Evolutionary conservation across 1,284 basidiomycete species (phyloP), one percentile per base, ranked within the genome.

Genomic region (Sanghuangporus weigelae): DNA sequence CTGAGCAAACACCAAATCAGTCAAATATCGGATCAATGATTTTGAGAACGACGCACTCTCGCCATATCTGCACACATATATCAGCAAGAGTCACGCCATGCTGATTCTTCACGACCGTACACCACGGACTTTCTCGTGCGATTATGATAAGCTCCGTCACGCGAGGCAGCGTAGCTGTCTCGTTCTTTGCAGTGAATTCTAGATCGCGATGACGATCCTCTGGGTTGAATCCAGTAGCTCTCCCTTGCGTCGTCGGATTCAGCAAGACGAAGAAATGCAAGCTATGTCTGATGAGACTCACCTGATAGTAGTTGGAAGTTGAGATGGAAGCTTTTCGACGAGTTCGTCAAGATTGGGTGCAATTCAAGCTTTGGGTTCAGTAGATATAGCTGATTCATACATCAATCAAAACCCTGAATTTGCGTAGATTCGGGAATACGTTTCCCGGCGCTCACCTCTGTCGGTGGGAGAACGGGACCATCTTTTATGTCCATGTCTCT

Each of bases 141-240:
- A 93, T 86, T 67, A 93, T 79, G 67, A 89, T 83, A 64, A 93
- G 75, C 68, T 89, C 84, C 26, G 78, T 76, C n/a, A 92, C 86
- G 51, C 90, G 84, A 1, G 90, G 91, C 31, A 92, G 76, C 1
- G 90, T 92, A 23, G 91, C 90, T 0, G 90, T 89, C 71, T 92
- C 85, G 69, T 90, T 86, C 70, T 87, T 89, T 46, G 79, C 78
- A 0, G 78, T 79, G 69, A 92, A 88, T 2, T 81, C 79, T 14
- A 86, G 74, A 65, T 89, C 86, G 8, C 82, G 80, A 68, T 87
- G 84, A 49, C 81, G 76, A 19, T 80, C 77, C 50, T 82, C 81
- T 2, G 75, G 76, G 67, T 86, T 87, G 73, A 83, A 86, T 2
- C 87, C 87, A 7, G 78, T 78, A 0, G 83, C 83, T 57, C 81